These are phyloP conservation scores for Sequoia sempervirens DNA, from an alignment of 75 land plant species.

Conservation along the genomic window DNA sequence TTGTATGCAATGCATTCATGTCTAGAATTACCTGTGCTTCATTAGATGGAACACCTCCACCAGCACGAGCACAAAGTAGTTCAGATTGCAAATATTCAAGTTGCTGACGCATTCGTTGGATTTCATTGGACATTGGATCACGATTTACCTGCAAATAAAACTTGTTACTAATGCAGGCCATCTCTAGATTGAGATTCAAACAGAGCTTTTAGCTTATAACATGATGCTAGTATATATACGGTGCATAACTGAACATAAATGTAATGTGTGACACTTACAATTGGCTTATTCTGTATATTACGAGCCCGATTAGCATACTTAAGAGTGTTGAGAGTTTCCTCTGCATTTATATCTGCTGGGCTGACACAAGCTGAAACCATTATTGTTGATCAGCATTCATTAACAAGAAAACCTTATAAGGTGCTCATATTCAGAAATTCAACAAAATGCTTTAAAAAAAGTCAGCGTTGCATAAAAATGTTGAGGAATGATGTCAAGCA, in stretches of 20 bases:
- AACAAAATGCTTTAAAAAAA: not conserved
- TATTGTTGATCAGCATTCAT: not conserved
- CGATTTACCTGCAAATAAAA: conserved; percentile 70
- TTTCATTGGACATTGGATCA: conserved; percentile 87
- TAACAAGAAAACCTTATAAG: not conserved
- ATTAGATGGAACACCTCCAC: conserved; percentile 44
- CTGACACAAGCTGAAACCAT: conserved; percentile 89
- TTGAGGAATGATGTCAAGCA: not conserved
- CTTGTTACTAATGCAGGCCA: not conserved
- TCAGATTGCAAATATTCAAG: conserved; percentile 90
- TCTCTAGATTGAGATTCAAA: not conserved
- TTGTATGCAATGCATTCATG: not conserved
- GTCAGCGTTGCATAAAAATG: not conserved
- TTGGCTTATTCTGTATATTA: conserved; percentile 95
- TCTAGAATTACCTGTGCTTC: conserved; percentile 47
- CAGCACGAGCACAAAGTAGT: conserved; percentile 79
- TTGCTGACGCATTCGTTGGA: conserved; percentile 93
- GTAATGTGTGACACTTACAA: conserved; percentile 43
- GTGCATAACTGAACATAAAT: not conserved
- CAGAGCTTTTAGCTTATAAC: not conserved
- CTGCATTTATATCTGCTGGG: conserved; percentile 98
- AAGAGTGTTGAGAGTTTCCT: conserved; percentile 95
- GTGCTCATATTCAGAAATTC: not conserved
- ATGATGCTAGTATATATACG: not conserved
- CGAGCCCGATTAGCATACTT: conserved; percentile 99